Base-by-base conservation (phyloP, 768 basidiomycete species). In the Pleurotus tuber-regium region DNA sequence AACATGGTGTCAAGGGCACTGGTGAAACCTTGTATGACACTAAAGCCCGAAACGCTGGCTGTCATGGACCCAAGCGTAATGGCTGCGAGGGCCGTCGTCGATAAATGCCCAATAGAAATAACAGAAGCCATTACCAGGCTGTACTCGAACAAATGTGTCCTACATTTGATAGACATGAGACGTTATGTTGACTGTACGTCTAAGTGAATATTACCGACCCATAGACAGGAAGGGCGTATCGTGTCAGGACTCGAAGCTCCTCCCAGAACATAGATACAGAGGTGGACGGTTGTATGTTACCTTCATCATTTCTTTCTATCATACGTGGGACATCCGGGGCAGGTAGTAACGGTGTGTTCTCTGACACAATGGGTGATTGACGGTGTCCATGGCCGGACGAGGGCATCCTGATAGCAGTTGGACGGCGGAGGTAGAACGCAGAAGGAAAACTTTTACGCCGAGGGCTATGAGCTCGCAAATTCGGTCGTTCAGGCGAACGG, bases 1-100 rank as follows among this genome's bases (percentile, higher is more conserved):
- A 98, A 82, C 60, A 99, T 79, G 0, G 95, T 95, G 65, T 99
- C 97, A 16, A 99, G 81, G 0, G 92, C 85, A 43, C 87, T 89
- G 6, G 82, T 73, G 50, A 96, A 82, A 16, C 92, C 92, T 57
- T 88, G 87, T 4, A 94, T 71, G 50, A 96, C 85, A 56, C 85
- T 88, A 58, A 87, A 87, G 1, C 82, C 87, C 1, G 89, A 84
- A 9, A 86, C 83, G 46, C 77, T 80, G 16, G 83, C 83, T 0
- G 86, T 87, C 85, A 89, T 87, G 9, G 81, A 83, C 2, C 80
- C 86, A 9, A 89, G 68, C 16, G 81, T 86, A 21, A 87, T 82
- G 0, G 91, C 92, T 2, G 96, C 96, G 0, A 98, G 80, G 18
- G 93, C 90, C 1, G 80, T 82, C 0, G 93, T 96, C 0, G 92